Evolutionary conservation across 805 yeast genomes (phyloP), one percentile per base, ranked within the genome.

Genomic region (Lachancea meyersii): DNA sequence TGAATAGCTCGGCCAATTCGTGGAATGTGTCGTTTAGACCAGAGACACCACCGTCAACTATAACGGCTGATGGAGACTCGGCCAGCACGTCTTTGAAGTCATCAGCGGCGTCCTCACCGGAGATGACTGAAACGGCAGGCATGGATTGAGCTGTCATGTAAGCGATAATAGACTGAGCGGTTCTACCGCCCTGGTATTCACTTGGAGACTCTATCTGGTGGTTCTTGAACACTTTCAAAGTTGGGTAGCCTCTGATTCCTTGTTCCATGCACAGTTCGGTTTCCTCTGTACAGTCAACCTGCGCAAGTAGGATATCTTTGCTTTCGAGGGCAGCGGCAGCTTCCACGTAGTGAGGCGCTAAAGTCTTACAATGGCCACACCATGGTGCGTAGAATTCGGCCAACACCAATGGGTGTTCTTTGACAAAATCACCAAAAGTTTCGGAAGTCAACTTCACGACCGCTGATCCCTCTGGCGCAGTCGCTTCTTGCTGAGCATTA

Each of bases 321-420:
- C 71, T 76, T 37, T 71, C 72, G 59, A 85, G 71, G 52, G 80
- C 79, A 39, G 91, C 86, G 37, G 95, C 95, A 40, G 95, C 95
- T 53, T 75, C 65, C 41, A 79, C 70, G 53, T 74, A 85, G 64
- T 86, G 82, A 27, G 96, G 96, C 10, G 87, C 95, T 51, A 86
- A 69, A 38, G 75, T 76, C 72, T 89, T 87, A 75, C 97, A 89
- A 70, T 89, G 93, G 14, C 96, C 96, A 73, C 97, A 89, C 97
- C 97, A 91, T 62, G 97, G 95, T 14, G 95, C 95, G 63, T 82
- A 86, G 67, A 86, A 86, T 67, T 86, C 95, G 17, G 91, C 83
- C 48, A 86, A 68, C 18, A 86, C 94, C 52, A 89, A 72, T 27
- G 87, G 84, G 69, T 89, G 83, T 43, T 73, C 77, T 38, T 69